Evolutionary conservation across 352 stramenopile species (phyloP).

Genomic region (Phytophthora chlamydospora): DNA sequence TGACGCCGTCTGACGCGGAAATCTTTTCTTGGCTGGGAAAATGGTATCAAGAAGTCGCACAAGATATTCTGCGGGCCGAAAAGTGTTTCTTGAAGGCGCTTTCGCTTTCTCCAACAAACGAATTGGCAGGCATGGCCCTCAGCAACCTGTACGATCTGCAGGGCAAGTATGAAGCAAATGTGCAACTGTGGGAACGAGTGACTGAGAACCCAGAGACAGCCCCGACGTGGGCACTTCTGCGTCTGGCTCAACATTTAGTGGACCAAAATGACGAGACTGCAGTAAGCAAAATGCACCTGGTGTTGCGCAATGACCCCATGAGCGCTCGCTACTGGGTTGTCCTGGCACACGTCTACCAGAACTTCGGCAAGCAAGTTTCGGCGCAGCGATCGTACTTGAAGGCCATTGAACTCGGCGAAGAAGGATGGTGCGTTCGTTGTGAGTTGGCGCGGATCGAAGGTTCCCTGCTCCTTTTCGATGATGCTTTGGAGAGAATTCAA

Average conservation of each 20-base stretch:
- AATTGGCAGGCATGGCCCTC: conserved; percentile 66
- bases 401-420: conserved; percentile 73
- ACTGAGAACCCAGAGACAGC: conserved; percentile 61
- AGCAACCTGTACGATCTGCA: conserved; percentile 75
- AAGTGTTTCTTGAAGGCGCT: conserved; percentile 90
- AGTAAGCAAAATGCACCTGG: conserved; percentile 72
- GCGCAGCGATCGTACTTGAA: conserved; percentile 83
- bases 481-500: conserved; percentile 68
- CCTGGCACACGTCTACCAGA: conserved; percentile 80
- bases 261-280: conserved; percentile 69
- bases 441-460: conserved; percentile 85
- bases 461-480: conserved; percentile 67
- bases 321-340: conserved; percentile 74
- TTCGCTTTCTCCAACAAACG: conserved; percentile 54
- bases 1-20: conserved; percentile 67
- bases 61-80: conserved; percentile 72
- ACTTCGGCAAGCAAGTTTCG: conserved; percentile 81
- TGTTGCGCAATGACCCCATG: conserved; percentile 73
- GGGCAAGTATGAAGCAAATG: conserved; percentile 62
- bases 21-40: conserved; percentile 78
- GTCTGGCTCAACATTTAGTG: conserved; percentile 73
- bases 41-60: conserved; percentile 73
- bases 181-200: conserved; percentile 75
- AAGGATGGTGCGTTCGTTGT: conserved; percentile 70
- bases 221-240: conserved; percentile 76